Conservation (phyloP, 1,284 basidiomycete genomes). For the Ustilago cynodontis region DNA sequence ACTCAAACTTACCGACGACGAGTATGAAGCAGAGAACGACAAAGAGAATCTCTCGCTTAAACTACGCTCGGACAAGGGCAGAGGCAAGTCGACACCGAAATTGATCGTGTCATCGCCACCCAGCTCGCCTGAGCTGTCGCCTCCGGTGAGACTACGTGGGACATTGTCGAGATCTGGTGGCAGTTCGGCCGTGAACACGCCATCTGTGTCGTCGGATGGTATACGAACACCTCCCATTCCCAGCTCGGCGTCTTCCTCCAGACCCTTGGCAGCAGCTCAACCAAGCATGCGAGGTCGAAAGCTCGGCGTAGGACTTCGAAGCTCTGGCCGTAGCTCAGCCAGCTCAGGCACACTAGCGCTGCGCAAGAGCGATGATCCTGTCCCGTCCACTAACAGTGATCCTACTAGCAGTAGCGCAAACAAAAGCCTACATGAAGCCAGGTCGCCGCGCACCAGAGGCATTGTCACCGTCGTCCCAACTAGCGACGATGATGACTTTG, state of each 20-base stretch:
- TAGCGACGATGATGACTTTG: conserved; percentile 31
- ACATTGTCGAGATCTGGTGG: conserved; percentile 2
- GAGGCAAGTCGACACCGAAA: conserved; percentile 3
- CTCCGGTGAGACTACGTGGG: conserved; percentile 4
- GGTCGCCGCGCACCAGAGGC: conserved; percentile 28
- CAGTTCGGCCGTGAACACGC: not conserved
- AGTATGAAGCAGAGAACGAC: conserved; percentile 16
- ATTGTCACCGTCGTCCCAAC: conserved; percentile 17
- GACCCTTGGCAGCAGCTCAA: conserved; percentile 14
- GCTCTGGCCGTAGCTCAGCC: conserved; percentile 21
- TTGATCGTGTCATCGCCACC: conserved; percentile 7
- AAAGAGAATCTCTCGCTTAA: conserved; percentile 33
- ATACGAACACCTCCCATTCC: conserved; percentile 11
- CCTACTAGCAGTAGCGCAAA: conserved; percentile 3
- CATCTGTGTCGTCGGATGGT: conserved; percentile 11
- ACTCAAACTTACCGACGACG: conserved; percentile 2
- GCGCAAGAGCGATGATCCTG: conserved; percentile 24
- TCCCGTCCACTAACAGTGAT: not conserved
- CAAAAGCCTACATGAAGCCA: conserved; percentile 3
- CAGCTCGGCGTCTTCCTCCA: conserved; percentile 23
- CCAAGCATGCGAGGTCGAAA: conserved; percentile 19
- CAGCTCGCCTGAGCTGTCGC: conserved; percentile 24
- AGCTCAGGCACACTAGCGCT: conserved; percentile 21
- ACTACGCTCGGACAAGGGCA: conserved; percentile 9
- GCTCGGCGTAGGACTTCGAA: conserved; percentile 26